Evolutionary conservation across 1,284 basidiomycete genomes (phyloP).

Genomic region (Ustilago loliicola): DNA sequence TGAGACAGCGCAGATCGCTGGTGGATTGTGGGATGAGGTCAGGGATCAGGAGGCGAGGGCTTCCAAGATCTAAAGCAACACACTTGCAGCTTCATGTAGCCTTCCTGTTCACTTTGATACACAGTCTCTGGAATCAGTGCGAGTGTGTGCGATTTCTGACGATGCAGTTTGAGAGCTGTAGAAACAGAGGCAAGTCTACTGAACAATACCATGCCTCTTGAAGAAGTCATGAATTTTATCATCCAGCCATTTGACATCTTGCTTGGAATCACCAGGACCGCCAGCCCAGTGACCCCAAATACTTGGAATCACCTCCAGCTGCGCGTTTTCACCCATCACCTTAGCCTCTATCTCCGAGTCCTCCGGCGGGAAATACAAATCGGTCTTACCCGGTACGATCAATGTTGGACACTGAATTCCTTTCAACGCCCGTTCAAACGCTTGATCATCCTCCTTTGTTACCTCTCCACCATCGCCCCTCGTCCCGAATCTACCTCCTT

Average conservation of each 20-base stretch:
- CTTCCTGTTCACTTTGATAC: no score
- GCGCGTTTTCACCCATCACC: slow-evolving; percentile 41
- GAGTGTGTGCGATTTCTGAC: neutral
- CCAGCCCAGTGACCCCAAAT: slow-evolving; percentile 61
- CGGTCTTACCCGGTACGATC: slow-evolving; percentile 47
- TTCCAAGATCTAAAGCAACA: slow-evolving; percentile 36
- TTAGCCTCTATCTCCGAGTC: slow-evolving; percentile 42
- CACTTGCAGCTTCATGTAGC: no score
- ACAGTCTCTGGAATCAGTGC: no score
- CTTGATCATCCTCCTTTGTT: slow-evolving; percentile 34
- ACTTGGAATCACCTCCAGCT: slow-evolving; percentile 49
- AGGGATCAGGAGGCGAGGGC: slow-evolving; percentile 37
- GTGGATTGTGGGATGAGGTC: slow-evolving; percentile 56
- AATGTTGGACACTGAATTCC: slow-evolving; percentile 44
- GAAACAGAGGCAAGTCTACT: neutral
- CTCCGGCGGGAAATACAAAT: slow-evolving; percentile 61
- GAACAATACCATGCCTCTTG: slow-evolving; percentile 31
- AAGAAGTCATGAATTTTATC: slow-evolving; percentile 42
- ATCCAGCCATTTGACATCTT: slow-evolving; percentile 52
- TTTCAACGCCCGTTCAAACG: slow-evolving; percentile 45
- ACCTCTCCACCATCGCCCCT: slow-evolving; percentile 27
- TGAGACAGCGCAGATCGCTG: slow-evolving; percentile 28
- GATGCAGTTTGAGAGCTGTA: neutral
- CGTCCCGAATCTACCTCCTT: slow-evolving; percentile 26
- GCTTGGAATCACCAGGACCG: slow-evolving; percentile 42